These are phyloP conservation scores for Aspergillus diversus DNA, from an alignment of 495 filamentous ascomycete species.

Conservation along the genomic window DNA sequence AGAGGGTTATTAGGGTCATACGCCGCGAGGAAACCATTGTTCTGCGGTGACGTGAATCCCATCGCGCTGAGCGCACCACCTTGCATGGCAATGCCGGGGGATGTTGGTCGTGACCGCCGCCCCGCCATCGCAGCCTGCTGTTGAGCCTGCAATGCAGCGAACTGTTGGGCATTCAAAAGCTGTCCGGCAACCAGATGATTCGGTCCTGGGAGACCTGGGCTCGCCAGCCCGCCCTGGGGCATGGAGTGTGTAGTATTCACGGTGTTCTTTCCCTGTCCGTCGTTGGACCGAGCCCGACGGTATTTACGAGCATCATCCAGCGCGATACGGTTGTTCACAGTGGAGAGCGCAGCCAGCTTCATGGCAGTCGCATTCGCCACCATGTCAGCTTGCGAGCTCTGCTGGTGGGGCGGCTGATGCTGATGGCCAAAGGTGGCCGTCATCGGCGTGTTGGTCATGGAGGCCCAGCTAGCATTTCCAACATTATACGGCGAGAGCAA, in stretches of 20 bases:
- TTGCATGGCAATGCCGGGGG: constrained; percentile 87
- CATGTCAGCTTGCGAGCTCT: constrained; percentile 86
- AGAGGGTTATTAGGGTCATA: constrained; percentile 77
- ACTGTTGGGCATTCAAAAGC: constrained; percentile 79
- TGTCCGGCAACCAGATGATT: constrained; percentile 88
- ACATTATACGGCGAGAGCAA: constrained; percentile 87
- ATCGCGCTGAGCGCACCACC: constrained; percentile 64
- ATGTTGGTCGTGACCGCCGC: constrained; percentile 88
- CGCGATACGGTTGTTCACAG: constrained; percentile 97
- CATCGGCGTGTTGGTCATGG: constrained; percentile 98
- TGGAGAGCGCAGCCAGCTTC: constrained; percentile 96
- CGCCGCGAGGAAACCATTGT: constrained; percentile 91
- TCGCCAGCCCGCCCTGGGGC: constrained; percentile 54
- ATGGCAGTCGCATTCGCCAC: constrained; percentile 98
- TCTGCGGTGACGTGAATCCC: constrained; percentile 86
- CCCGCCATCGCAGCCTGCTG: constrained; percentile 77
- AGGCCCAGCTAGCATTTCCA: constrained; percentile 92
- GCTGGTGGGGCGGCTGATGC: constrained; percentile 43
- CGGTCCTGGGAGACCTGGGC: constrained; percentile 59
- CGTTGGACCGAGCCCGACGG: constrained; percentile 86
- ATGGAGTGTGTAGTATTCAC: constrained; percentile 41
- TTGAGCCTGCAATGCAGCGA: constrained; percentile 82
- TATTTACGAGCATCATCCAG: constrained; percentile 95
- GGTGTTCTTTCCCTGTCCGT: constrained; percentile 63
- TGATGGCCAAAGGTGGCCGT: constrained; percentile 74